Conservation (phyloP, 2,329 filamentous ascomycete genomes). For the Colletotrichum gigasporum region DNA sequence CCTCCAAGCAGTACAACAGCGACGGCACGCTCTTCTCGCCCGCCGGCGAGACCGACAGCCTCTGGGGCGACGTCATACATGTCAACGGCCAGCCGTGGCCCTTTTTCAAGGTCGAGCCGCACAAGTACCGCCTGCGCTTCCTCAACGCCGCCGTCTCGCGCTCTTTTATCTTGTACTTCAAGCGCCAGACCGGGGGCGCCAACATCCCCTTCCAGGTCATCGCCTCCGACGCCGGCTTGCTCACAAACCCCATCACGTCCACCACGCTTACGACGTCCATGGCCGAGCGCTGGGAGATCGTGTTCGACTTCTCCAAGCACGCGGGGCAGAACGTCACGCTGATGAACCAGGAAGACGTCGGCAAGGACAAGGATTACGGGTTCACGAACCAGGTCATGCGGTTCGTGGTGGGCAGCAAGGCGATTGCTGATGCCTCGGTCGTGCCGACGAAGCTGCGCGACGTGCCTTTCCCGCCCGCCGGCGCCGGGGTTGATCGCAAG, state of each 20-base stretch:
- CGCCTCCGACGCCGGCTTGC: conserved; percentile 62
- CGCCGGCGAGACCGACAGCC: conserved; percentile 51
- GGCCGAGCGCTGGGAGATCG: conserved; percentile 67
- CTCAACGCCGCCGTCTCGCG: conserved; percentile 60
- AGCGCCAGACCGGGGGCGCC: conserved; percentile 39
- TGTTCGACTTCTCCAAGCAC: conserved; percentile 63
- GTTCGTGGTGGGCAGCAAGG: conserved; percentile 54
- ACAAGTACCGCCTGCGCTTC: conserved; percentile 67
- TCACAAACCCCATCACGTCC: conserved; percentile 53
- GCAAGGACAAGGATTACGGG: conserved; percentile 57
- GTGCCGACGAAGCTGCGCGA: conserved; percentile 45
- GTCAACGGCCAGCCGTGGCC: conserved; percentile 70
- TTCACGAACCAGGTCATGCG: conserved; percentile 62
- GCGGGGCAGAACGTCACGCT: conserved; percentile 57
- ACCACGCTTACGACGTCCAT: conserved; percentile 57
- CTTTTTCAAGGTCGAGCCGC: conserved; percentile 64
- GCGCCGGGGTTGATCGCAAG: conserved; percentile 48
- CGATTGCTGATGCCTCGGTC: conserved; percentile 46
- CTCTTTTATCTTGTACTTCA: conserved; percentile 59
- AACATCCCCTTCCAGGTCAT: conserved; percentile 61
- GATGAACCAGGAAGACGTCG: conserved; percentile 43
- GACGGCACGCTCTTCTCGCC: conserved; percentile 60
- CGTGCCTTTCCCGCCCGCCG: conserved; percentile 49
- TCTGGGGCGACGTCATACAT: conserved; percentile 67
- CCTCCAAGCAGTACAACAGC: conserved; percentile 59